Evolutionary conservation across 371 early-diverging fungal genomes (phyloP), one percentile per base, ranked within the genome.

Genomic region (Rhizopus sp.): DNA sequence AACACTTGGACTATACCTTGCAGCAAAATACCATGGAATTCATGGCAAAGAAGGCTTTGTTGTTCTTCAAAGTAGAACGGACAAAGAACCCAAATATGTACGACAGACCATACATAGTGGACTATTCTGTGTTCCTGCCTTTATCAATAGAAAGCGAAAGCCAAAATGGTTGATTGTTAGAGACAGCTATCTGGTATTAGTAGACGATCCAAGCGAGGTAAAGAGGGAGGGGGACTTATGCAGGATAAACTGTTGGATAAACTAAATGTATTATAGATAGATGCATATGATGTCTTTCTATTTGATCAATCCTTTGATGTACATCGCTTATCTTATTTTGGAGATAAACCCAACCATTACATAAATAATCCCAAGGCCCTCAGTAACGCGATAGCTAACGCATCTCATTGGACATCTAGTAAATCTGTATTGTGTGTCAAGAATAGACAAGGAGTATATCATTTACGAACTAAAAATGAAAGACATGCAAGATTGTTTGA

Each of bases 31-130:
- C 32, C 78, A 78, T 10, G 75, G 78, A 0, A 71, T 73, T 58
- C 85, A 87, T 69, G 84, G 84, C 16, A 86, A 85, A 57, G 87
- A 87, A 62, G 82, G 82, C 8, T 77, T 69, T 55, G 53, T 82
- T 50, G 75, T 59, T 1, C 64, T 70, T n/a, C 64, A 61, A 10
- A 51, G 60, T 5, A 59, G 68, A 49, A 68, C 66, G 1, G 69
- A 71, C 10, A 58, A 57, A 7, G 60, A 57, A 9, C 68, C 71
- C 0, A 59, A 59, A 6, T 57, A 62, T 12, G 33, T 35, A 5
- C 55, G 59, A 6, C 34, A 42, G 3, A 49, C 41, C 5, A 23
- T 63, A 3, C 35, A 63, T 42, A 59, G 62, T 45, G 57, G 54
- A 4, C 23, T 63, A 0, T 32, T 59, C 3, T 64, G 62, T 29